A percentile compares a stretch with the other conserved stretches of the same genome.
phyloP scores from a whole-genome alignment of 2,329 filamentous ascomycete genomes.

The Clarireedia hainanense region DNA sequence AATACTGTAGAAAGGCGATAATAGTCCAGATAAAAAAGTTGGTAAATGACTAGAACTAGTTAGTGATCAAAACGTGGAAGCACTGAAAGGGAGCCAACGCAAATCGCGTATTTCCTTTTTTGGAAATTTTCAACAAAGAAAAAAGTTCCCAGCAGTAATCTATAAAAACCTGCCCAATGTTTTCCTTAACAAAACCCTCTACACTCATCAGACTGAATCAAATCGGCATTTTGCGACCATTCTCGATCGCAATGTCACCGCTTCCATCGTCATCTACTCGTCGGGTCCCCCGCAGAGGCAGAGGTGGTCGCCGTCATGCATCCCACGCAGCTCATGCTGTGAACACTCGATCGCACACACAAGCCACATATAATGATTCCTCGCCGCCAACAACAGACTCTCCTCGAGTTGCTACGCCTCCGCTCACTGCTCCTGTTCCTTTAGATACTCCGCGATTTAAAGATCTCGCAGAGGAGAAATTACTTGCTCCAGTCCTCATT shows the following conservation, averaged over 20 bases:
- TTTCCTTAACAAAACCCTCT: neutral
- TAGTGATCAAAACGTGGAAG: no score
- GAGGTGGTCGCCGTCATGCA: neutral
- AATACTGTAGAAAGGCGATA: no score
- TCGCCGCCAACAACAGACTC: conserved; percentile 18
- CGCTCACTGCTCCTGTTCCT: conserved; percentile 33
- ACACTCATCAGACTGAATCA: neutral
- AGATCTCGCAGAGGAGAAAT: conserved; percentile 35
- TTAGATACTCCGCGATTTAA: conserved; percentile 39
- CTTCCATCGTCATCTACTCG: neutral
- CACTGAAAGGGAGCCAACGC: neutral
- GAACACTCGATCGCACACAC: conserved; percentile 16
- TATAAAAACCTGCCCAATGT: neutral
- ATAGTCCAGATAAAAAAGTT: no score
- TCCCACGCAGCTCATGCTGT: neutral
- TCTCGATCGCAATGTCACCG: neutral
- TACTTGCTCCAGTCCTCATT: conserved; percentile 40
- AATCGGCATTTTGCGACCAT: neutral
- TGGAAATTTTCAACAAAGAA: neutral
- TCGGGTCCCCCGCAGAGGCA: neutral
- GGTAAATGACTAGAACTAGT: no score
- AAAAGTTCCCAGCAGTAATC: neutral
- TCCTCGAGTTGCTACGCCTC: conserved; percentile 28
- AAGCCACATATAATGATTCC: conserved; percentile 13
- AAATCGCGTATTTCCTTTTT: neutral